These are phyloP conservation scores for Hericium rajendrae DNA, from an alignment of 768 basidiomycete species.

Conservation along the genomic window DNA sequence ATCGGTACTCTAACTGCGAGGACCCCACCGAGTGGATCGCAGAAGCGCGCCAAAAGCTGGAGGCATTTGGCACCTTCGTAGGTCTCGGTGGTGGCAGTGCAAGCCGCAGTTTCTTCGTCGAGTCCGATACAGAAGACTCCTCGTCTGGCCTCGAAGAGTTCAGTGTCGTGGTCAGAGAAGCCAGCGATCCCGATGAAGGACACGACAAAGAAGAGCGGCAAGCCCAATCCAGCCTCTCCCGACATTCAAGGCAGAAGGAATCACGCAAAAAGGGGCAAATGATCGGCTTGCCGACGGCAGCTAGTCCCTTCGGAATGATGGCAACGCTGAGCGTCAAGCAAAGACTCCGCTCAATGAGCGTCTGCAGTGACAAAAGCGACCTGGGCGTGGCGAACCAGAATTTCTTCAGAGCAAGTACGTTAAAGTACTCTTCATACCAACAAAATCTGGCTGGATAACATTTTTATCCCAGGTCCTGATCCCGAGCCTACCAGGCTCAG, in stretches of 20 bases:
- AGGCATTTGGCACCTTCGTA: slow-evolving; percentile 60
- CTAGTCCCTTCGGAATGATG: slow-evolving; percentile 68
- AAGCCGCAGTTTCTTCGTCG: slow-evolving; percentile 33
- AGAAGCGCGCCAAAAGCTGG: slow-evolving; percentile 58
- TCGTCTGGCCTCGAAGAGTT: slow-evolving; percentile 33
- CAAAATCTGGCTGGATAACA: neutral
- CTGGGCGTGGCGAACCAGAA: slow-evolving; percentile 47
- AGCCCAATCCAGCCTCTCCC: neutral
- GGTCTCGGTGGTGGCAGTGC: slow-evolving; percentile 48
- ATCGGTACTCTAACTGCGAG: neutral
- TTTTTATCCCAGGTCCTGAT: slow-evolving; percentile 1
- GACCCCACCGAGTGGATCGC: slow-evolving; percentile 72
- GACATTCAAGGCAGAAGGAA: neutral
- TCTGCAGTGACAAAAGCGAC: slow-evolving; percentile 17
- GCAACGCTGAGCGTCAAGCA: slow-evolving; percentile 50
- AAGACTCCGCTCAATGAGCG: slow-evolving; percentile 13
- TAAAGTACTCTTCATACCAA: neutral
- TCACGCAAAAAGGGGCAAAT: slow-evolving; percentile 34
- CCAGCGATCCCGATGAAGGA: slow-evolving; percentile 17
- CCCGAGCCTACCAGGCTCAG: slow-evolving; percentile 5
- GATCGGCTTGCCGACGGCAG: slow-evolving; percentile 49
- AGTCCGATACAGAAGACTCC: slow-evolving; percentile 12
- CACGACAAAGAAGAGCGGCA: slow-evolving; percentile 24
- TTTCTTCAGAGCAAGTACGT: slow-evolving; percentile 46
- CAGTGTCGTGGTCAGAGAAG: slow-evolving; percentile 20